Evolutionary conservation across 1,284 basidiomycete species (phyloP).

Genomic region (Leccinum pallidistipes): DNA sequence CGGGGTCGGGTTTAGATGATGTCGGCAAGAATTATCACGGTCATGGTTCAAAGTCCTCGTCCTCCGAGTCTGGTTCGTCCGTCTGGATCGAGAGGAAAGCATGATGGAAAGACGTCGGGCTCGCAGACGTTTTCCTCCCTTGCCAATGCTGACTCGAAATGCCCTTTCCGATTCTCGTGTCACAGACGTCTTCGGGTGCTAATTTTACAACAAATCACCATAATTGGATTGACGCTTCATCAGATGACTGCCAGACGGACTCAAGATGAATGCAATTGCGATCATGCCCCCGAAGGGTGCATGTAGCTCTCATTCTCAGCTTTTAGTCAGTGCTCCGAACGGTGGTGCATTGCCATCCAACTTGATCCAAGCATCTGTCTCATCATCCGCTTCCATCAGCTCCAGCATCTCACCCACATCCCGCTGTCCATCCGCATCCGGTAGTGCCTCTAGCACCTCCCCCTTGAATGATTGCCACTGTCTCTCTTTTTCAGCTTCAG

Average conservation of each 20-base stretch:
- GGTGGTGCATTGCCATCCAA: conserved; percentile 7
- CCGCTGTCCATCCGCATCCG: conserved; percentile 3
- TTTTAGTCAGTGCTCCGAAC: background rate
- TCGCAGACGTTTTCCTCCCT: too few relatives aligned
- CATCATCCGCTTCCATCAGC: conserved; percentile 17
- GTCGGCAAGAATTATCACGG: background rate
- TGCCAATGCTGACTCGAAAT: too few relatives aligned
- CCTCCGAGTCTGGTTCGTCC: background rate
- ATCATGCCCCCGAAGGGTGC: conserved; percentile 1
- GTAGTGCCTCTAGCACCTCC: conserved; percentile 5
- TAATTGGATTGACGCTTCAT: too few relatives aligned
- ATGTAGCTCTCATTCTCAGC: too few relatives aligned
- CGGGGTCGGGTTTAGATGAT: conserved; percentile 6
- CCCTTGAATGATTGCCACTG: conserved; percentile 10
- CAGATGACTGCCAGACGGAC: background rate
- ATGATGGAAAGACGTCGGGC: background rate
- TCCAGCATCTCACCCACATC: background rate
- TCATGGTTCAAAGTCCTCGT: background rate
- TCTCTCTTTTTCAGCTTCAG: conserved; percentile 20
- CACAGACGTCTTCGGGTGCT: too few relatives aligned
- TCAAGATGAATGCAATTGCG: background rate
- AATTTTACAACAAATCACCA: too few relatives aligned
- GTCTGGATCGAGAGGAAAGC: conserved; percentile 3
- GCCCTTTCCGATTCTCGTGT: too few relatives aligned
- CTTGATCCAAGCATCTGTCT: background rate